Evolutionary conservation across 768 basidiomycete genomes (phyloP).

Genomic region (Hygrocybe punicea): DNA sequence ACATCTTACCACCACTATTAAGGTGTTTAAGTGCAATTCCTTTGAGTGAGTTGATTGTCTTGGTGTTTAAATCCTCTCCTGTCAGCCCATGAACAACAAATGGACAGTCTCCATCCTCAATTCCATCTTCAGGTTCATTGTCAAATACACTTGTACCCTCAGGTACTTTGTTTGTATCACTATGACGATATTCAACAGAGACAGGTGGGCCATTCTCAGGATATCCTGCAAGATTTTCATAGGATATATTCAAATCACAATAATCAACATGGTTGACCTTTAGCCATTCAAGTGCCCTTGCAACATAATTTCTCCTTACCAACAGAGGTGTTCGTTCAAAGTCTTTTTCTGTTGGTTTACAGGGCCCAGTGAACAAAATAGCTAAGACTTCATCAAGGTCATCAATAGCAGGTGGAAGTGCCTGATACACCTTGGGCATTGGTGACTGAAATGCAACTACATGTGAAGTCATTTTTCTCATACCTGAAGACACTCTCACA

Average conservation of each 20-base stretch:
- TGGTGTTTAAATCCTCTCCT: slow-evolving; percentile 16
- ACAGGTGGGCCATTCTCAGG: slow-evolving; percentile 11
- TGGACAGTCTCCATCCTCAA: slow-evolving; percentile 28
- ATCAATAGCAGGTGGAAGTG: slow-evolving; percentile 27
- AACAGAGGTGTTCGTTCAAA: slow-evolving; percentile 30
- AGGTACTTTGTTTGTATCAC: slow-evolving; percentile 1
- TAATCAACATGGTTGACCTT: slow-evolving; percentile 34
- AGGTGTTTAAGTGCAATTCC: slow-evolving; percentile 23
- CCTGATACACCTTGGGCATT: slow-evolving; percentile 27
- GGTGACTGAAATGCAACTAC: slow-evolving; percentile 28
- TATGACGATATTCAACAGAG: slow-evolving; percentile 20
- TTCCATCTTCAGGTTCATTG: slow-evolving; percentile 20
- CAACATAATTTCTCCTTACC: slow-evolving; percentile 25
- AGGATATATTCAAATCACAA: slow-evolving; percentile 26
- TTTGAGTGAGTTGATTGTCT: slow-evolving; percentile 14
- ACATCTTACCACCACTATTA: slow-evolving; percentile 8
- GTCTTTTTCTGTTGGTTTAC: slow-evolving; percentile 24
- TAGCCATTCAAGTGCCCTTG: slow-evolving; percentile 32
- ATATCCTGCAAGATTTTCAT: slow-evolving; percentile 24
- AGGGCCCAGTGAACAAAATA: slow-evolving; percentile 31
- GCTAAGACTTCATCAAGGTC: slow-evolving; percentile 36
- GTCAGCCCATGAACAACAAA: slow-evolving; percentile 41
- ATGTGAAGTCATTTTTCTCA: slow-evolving; percentile 12
- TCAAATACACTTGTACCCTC: slow-evolving; percentile 13
- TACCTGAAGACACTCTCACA: slow-evolving; percentile 21